Evolutionary conservation across 2,329 filamentous ascomycete species (phyloP).

Genomic region (Botrytis porri): DNA sequence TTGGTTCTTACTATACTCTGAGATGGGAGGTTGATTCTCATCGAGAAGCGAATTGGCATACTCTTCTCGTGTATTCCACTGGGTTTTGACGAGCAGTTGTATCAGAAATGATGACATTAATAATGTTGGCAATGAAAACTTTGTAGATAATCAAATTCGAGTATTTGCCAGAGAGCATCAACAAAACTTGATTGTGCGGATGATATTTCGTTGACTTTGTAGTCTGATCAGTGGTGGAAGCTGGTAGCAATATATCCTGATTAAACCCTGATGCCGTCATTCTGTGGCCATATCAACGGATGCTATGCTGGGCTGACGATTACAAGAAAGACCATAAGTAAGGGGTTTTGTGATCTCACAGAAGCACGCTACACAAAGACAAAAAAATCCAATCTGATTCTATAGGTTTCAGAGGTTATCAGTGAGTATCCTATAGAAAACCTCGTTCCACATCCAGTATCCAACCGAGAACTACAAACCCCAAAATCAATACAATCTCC

Average conservation of each 20-base stretch:
- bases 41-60: no score
- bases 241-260: not conserved
- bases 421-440: not conserved
- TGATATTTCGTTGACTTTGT: not conserved
- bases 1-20: no score
- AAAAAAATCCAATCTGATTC: not conserved
- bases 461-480: no score
- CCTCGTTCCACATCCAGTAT: rapidly evolving
- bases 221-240: no score
- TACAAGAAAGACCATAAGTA: not conserved
- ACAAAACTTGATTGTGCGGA: not conserved
- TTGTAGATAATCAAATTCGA: no score
- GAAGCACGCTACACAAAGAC: not conserved
- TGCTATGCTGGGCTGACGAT: not conserved
- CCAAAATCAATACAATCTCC: not conserved
- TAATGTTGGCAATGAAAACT: no score
- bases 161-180: not conserved
- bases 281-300: not conserved
- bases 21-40: no score
- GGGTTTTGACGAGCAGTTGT: no score
- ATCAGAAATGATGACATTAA: no score
- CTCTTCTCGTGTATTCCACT: no score
- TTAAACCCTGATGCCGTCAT: not conserved
- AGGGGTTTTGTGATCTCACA: not conserved
- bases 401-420: not conserved